Percentiles rank a stretch among this genome's conserved stretches.
These are phyloP conservation scores for Ceratobasidium sp. DNA, from an alignment of 1,284 basidiomycete genomes.

Conservation along the genomic window DNA sequence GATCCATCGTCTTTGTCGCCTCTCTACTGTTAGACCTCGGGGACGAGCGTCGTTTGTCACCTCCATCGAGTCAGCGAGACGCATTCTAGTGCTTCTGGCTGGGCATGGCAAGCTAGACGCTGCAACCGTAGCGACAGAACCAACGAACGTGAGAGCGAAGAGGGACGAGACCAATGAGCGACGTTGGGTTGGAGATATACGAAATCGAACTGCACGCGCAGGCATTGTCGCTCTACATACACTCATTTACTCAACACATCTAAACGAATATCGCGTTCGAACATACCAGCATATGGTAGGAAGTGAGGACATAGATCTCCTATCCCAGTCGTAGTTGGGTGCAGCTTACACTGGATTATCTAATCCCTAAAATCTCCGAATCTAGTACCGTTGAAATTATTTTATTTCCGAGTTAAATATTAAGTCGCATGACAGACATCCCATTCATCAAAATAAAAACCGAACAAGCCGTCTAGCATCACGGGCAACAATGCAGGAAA, in stretches of 20 bases:
- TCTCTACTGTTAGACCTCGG: conserved; percentile 64
- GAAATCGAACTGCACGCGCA: conserved; percentile 56
- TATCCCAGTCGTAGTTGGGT: conserved; percentile 19
- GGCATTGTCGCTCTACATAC: conserved; percentile 30
- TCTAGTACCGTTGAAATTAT: conserved; percentile 27
- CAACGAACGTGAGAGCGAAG: conserved; percentile 82
- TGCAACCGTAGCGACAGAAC: conserved; percentile 81
- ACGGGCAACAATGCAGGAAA: conserved; percentile 6
- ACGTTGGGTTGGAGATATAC: conserved; percentile 70
- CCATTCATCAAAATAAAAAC: conserved; percentile 40
- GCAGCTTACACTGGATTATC: conserved; percentile 19
- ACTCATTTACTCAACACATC: not conserved
- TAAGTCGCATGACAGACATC: conserved; percentile 43
- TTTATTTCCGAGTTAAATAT: conserved; percentile 40
- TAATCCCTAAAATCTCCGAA: conserved; percentile 37
- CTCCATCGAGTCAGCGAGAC: conserved; percentile 30
- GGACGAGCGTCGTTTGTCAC: not conserved
- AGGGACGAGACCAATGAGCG: conserved; percentile 81
- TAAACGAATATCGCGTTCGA: not conserved
- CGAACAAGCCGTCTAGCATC: conserved; percentile 27
- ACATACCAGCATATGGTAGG: conserved; percentile 33
- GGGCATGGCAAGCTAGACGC: conserved; percentile 84
- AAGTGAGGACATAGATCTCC: conserved; percentile 19
- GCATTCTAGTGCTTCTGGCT: conserved; percentile 55
- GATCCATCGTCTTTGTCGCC: conserved; percentile 81